phyloP scores from a whole-genome alignment of 2,329 filamentous ascomycete species.

The Colletotrichum musicola region DNA sequence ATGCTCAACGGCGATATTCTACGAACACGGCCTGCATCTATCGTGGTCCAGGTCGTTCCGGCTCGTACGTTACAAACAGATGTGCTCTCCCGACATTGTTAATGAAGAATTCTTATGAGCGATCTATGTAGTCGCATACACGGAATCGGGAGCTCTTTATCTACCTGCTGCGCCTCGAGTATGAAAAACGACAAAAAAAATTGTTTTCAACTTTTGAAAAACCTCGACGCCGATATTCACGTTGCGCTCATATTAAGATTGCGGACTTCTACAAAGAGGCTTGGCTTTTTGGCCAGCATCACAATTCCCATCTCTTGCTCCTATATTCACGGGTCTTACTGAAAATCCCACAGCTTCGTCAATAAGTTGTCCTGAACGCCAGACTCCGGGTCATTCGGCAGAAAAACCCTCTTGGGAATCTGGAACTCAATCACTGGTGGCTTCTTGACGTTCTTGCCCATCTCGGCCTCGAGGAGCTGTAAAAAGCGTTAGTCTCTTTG shows the following conservation, averaged over 20 bases:
- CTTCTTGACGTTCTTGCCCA: conserved; percentile 87
- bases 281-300: not conserved
- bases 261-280: conserved; percentile 13
- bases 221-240: conserved; percentile 19
- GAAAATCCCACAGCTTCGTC: conserved; percentile 73
- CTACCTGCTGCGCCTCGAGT: not conserved
- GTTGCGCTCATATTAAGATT: conserved; percentile 17
- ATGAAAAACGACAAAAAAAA: not conserved
- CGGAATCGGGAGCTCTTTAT: not conserved
- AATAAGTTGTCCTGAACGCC: conserved; percentile 66
- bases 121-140: too few relatives aligned
- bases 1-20: not conserved
- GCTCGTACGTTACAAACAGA: not conserved
- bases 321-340: conserved; percentile 26
- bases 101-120: too few relatives aligned
- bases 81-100: too few relatives aligned
- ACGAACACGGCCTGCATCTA: too few relatives aligned
- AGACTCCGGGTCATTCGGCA: conserved; percentile 62
- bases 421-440: conserved; percentile 91
- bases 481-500: conserved; percentile 47
- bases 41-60: not conserved
- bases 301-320: not conserved
- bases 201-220: conserved; percentile 22
- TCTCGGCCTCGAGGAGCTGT: conserved; percentile 85
- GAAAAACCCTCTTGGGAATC: conserved; percentile 88